Conservation (phyloP, 495 filamentous ascomycete genomes). For the Daldinia caldariorum region DNA sequence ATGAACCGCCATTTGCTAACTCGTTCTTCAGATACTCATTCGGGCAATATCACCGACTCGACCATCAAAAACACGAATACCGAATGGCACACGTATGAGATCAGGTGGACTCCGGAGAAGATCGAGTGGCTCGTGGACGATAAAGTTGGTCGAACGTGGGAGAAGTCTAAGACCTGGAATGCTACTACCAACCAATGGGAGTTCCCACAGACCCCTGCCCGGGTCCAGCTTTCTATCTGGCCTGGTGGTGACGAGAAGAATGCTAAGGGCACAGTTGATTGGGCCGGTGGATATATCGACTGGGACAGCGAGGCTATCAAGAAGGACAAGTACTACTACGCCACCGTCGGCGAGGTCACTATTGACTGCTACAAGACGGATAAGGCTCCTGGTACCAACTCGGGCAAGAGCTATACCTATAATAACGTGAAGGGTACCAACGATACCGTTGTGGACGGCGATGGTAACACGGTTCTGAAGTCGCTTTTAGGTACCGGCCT, state of each 20-base stretch:
- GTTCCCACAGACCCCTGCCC: constrained; percentile 93
- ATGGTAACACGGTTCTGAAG: constrained; percentile 79
- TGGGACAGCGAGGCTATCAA: constrained; percentile 87
- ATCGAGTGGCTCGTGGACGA: constrained; percentile 90
- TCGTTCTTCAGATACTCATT: constrained; percentile 70
- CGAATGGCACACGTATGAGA: constrained; percentile 89
- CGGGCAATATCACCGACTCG: constrained; percentile 68
- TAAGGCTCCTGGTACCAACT: constrained; percentile 64
- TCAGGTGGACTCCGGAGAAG: constrained; percentile 88
- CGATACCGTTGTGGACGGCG: constrained; percentile 75
- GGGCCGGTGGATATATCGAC: constrained; percentile 90
- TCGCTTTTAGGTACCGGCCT: constrained; percentile 80
- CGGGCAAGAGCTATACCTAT: constrained; percentile 78
- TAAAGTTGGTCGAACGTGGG: constrained; percentile 73
- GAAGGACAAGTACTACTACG: constrained; percentile 88
- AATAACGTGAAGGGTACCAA: constrained; percentile 72
- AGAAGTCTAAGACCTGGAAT: constrained; percentile 85
- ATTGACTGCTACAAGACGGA: constrained; percentile 87
- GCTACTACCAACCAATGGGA: constrained; percentile 80
- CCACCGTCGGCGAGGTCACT: constrained; percentile 76
- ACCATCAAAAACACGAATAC: constrained; percentile 72
- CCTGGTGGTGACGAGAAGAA: constrained; percentile 85
- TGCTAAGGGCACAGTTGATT: constrained; percentile 83
- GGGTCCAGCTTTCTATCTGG: constrained; percentile 95
- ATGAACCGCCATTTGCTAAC: constrained; percentile 38